Conservation (phyloP, 169 alveolate genomes). For the Babesia caballi region DNA sequence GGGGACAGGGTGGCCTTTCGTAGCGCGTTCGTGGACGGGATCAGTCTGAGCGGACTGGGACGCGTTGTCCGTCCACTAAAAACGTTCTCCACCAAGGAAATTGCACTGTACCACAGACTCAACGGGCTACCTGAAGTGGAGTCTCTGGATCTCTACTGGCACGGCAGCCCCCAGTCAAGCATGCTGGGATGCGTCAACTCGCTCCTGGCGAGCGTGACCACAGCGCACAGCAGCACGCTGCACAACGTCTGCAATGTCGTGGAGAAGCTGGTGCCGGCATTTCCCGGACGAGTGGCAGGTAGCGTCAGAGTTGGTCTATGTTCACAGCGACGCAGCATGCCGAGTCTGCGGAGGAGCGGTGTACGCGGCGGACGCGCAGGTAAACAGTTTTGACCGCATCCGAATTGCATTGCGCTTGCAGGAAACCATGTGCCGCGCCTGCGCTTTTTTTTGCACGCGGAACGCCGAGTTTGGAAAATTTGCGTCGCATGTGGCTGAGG, state of each 20-base stretch:
- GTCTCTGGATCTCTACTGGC: slow-evolving; percentile 22
- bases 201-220: slow-evolving; percentile 1
- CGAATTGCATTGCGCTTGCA: neutral
- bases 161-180: slow-evolving; percentile 6
- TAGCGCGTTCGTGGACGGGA: slow-evolving; percentile 21
- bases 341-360: slow-evolving; percentile 34
- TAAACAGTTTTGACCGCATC: neutral
- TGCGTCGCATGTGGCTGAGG: slow-evolving; percentile 11
- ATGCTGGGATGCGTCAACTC: slow-evolving; percentile 45
- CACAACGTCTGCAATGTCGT: slow-evolving; percentile 47
- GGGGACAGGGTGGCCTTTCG: slow-evolving; percentile 25
- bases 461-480: neutral
- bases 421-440: slow-evolving; percentile 1
- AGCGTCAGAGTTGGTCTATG: neutral
- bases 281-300: neutral
- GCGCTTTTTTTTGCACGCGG: slow-evolving; percentile 8
- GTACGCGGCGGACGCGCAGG: slow-evolving; percentile 43
- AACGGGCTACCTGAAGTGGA: slow-evolving; percentile 13
- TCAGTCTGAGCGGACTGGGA: neutral
- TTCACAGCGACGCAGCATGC: slow-evolving; percentile 20
- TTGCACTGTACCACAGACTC: slow-evolving; percentile 40
- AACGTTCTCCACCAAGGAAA: slow-evolving; percentile 28
- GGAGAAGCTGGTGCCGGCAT: slow-evolving; percentile 26
- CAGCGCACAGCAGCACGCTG: slow-evolving; percentile 31
- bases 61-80: slow-evolving; percentile 26